Evolutionary conservation across 1,139 yeast species (phyloP).

Genomic region (Nakaseomyces bracarensis): DNA sequence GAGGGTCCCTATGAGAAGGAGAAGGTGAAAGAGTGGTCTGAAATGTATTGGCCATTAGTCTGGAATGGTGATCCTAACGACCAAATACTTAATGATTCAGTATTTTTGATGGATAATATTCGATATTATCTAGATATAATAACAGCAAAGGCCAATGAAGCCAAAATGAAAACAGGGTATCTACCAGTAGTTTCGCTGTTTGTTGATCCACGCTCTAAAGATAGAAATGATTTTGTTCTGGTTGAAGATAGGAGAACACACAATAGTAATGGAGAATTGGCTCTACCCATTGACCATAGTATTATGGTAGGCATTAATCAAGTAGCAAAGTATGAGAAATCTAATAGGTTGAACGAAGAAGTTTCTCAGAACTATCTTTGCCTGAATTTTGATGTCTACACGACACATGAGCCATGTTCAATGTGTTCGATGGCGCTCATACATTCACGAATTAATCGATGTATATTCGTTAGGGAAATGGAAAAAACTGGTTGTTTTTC

Average conservation of each 20-base stretch:
- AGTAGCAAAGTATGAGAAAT: constrained; percentile 40
- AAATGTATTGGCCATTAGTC: constrained; percentile 70
- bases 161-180: constrained; percentile 12
- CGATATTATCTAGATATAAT: constrained; percentile 30
- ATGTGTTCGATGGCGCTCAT: constrained; percentile 97
- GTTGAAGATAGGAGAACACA: neutral
- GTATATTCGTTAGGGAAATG: constrained; percentile 50
- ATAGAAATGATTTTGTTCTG: neutral
- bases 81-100: constrained; percentile 49
- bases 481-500: constrained; percentile 47
- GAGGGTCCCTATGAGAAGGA: constrained; percentile 59
- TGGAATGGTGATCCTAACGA: constrained; percentile 92
- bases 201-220: constrained; percentile 33
- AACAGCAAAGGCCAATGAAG: constrained; percentile 25
- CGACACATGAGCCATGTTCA: constrained; percentile 92
- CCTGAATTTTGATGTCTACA: constrained; percentile 65
- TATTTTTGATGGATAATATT: constrained; percentile 29
- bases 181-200: constrained; percentile 41
- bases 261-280: neutral
- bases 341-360: constrained; percentile 11
- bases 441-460: constrained; percentile 72
- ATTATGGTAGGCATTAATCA: constrained; percentile 23
- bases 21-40: constrained; percentile 55
- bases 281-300: constrained; percentile 9
- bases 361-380: constrained; percentile 50